Evolutionary conservation across 805 yeast species (phyloP), one percentile per base, ranked within the genome.

Genomic region (Sugiyamaella americana): DNA sequence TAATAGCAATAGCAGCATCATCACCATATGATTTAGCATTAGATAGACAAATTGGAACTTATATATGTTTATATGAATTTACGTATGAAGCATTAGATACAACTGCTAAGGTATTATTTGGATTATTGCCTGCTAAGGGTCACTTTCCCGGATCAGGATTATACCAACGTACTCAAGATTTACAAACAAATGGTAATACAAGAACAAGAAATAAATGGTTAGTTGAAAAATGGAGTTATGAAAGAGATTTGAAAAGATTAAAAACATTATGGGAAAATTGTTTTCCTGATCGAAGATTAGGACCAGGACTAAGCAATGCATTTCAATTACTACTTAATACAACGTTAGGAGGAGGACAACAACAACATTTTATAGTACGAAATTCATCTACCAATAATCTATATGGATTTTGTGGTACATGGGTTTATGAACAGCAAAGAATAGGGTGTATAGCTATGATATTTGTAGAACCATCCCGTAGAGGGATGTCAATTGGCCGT

Each of bases 11-110:
- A n/a, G 80, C 83, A 3, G 79, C 81, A 0, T 74, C 78, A 48
- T 74, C 80, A 3, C 84, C 85, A 1, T 78, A 76, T 54, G 84
- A 80, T 55, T 74, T 79, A 56, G 73, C 75, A 41, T 74, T 76
- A 47, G 77, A 76, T 47, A 72, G 72, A 41, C 70, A 71, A 37
- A 72, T 78, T 24, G 71, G 78, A 41, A 72, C 79, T 1, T 79
- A 79, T 56, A 60, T 79, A 40, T 79, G 84, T 55, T 73, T 80
- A 44, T 79, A 75, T 56, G 84, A 79, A 60, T 79, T 77, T 58
- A 78, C 84, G 1, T 61, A 66, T 17, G 71, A 70, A 53, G 80
- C 74, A 2, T 61, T 79, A 38, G 66, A 70, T 24, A 71, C 76
- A 46, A 54, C 76, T 24, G 78, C 74, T 2, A 69, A 71, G 4